Conservation (phyloP, 2,329 filamentous ascomycete species). For the Diaporthe velutina region DNA sequence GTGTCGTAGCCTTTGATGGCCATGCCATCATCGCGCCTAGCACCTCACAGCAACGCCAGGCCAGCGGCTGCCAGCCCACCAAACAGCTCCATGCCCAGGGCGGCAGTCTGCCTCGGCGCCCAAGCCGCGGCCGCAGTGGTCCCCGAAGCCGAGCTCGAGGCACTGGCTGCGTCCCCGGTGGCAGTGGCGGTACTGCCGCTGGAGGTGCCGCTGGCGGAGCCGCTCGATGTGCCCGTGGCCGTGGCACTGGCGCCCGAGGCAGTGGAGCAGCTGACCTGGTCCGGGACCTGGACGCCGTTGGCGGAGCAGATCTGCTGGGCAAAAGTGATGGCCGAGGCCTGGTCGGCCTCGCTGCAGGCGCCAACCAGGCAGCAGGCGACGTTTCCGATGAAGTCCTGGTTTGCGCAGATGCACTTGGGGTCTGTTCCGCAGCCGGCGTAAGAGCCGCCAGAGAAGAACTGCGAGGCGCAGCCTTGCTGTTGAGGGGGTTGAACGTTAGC, state of each 20-base stretch:
- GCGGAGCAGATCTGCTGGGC: conserved; percentile 50
- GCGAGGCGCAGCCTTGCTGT: conserved; percentile 48
- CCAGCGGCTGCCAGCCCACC: conserved; percentile 39
- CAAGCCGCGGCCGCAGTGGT: conserved; percentile 18
- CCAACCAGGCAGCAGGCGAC: conserved; percentile 53
- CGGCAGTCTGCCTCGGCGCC: conserved; percentile 37
- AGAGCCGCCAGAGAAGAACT: conserved; percentile 47
- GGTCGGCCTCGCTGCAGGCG: conserved; percentile 47
- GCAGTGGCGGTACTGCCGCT: conserved; percentile 38
- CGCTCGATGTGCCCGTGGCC: conserved; percentile 35
- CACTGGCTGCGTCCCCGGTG: conserved; percentile 26
- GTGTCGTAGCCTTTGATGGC: neutral
- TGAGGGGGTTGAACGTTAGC: neutral
- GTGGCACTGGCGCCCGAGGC: conserved; percentile 32
- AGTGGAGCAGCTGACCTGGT: conserved; percentile 47
- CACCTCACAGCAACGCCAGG: conserved; percentile 33
- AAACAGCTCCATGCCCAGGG: conserved; percentile 35
- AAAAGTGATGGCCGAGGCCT: conserved; percentile 48
- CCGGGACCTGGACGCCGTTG: conserved; percentile 51
- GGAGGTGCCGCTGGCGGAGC: conserved; percentile 21
- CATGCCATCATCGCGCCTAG: neutral
- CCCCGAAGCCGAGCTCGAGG: conserved; percentile 20
- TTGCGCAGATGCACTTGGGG: conserved; percentile 56
- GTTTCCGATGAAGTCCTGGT: conserved; percentile 54
- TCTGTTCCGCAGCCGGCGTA: conserved; percentile 52